Evolutionary conservation across 345 rosid species (phyloP), one percentile per base, ranked within the genome.

Genomic region (Arabis alpina): DNA sequence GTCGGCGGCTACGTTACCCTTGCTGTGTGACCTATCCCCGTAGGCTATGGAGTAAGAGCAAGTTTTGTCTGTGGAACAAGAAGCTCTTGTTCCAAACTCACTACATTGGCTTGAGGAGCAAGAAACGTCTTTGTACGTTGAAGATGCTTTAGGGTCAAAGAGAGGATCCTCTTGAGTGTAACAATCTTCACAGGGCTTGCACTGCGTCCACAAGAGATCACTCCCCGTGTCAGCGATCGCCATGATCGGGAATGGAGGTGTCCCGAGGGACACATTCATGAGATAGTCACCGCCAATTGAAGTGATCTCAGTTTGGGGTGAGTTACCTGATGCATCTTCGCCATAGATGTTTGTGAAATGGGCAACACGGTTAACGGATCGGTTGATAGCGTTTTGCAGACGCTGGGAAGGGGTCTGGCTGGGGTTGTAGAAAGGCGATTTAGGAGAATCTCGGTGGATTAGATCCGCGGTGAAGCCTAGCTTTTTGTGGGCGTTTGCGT

Each of bases 91-190:
- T 1, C 7, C 25, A 1, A 72, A 2, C 13, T 25, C 12, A 3
- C 0, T 10, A 51, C 87, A 88, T 40, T 15, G 53, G 0, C 14
- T 37, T 34, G 88, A 42, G 10, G 43, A 11, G 65, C 93, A 84
- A 34, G 82, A 24, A 52, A 81, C 0, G 5, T 25, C 30, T 55
- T 19, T 72, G 71, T 72, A 85, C 1, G 90, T 82, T 3, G 82
- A 68, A 8, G 90, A 90, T 0, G 56, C 1, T 13, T 50, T 23
- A 14, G 83, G 84, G 57, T 79, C 71, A 10, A 88, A 83, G 13
- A 81, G 19, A 2, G 85, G 81, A 65, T 43, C 66, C 0, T 8
- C 55, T 23, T 80, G 85, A 10, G 66, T 0, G 71, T 50, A 82
- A 66, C 88, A 88, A 0, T 67, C 30, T 0, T n/a, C 0, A 54